Conservation (phyloP, 495 filamentous ascomycete species). For the Penicillium paradoxum region DNA sequence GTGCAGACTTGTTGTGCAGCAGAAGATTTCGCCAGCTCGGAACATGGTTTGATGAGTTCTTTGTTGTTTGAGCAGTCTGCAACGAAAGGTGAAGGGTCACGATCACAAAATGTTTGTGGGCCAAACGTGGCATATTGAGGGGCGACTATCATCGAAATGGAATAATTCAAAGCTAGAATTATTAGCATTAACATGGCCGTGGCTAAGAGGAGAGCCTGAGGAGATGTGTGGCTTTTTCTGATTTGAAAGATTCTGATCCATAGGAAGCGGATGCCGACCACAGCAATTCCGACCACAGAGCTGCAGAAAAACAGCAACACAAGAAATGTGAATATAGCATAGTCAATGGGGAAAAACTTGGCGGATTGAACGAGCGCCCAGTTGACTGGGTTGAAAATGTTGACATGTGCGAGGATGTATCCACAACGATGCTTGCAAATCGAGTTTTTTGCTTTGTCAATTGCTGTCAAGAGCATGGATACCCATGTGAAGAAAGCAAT, state of each 20-base stretch:
- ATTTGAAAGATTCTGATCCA: conserved; percentile 92
- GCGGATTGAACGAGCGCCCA: conserved; percentile 80
- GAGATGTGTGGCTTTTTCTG: conserved; percentile 79
- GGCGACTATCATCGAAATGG: conserved; percentile 82
- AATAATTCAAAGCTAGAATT: conserved; percentile 84
- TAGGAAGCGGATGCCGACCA: conserved; percentile 88
- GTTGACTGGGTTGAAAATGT: conserved; percentile 93
- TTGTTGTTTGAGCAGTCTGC: conserved; percentile 73
- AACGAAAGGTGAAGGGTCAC: conserved; percentile 47
- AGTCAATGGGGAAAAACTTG: conserved; percentile 86
- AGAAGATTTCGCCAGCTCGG: conserved; percentile 59
- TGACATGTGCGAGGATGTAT: conserved; percentile 86
- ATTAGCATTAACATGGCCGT: conserved; percentile 88
- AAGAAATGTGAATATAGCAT: conserved; percentile 76
- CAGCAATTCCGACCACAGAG: conserved; percentile 78
- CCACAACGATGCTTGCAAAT: conserved; percentile 86
- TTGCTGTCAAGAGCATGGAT: conserved; percentile 90
- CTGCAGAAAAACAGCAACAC: conserved; percentile 81
- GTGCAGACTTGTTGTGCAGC: conserved; percentile 75
- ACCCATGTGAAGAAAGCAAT: conserved; percentile 71
- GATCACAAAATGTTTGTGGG: conserved; percentile 87
- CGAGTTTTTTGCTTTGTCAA: conserved; percentile 95
- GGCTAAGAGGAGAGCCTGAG: conserved; percentile 86
- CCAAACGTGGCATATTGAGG: conserved; percentile 95
- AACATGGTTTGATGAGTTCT: conserved; percentile 72